phyloP scores from a whole-genome alignment of 2,329 filamentous ascomycete species.

The Sodiomyces alkalinus region DNA sequence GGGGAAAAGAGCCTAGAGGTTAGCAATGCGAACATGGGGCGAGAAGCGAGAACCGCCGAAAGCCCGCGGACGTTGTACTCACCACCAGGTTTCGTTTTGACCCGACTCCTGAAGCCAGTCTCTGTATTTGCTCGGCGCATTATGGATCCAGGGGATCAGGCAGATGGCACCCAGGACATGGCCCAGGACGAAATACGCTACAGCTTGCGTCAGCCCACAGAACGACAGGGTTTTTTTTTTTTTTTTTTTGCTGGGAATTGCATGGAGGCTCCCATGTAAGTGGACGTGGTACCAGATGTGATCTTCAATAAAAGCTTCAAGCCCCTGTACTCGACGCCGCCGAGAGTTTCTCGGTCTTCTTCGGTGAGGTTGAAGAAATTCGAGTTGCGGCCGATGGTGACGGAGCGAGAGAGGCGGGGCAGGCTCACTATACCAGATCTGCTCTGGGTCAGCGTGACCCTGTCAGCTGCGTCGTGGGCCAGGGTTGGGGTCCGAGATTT shows the following conservation, averaged over 20 bases:
- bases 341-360: slow-evolving; percentile 26
- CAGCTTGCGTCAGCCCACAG: no score
- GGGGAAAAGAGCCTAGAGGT: no score
- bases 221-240: slow-evolving; percentile 4
- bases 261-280: neutral
- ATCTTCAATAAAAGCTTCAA: slow-evolving; percentile 33
- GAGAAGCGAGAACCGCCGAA: no score
- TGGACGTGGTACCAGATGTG: slow-evolving; percentile 16
- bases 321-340: slow-evolving; percentile 35
- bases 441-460: no score
- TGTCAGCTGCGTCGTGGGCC: no score
- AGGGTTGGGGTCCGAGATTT: no score
- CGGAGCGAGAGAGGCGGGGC: slow-evolving; percentile 24
- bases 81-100: slow-evolving; percentile 32
- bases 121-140: slow-evolving; percentile 22
- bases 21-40: no score
- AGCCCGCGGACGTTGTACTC: slow-evolving; percentile 9
- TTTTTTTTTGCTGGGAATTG: neutral
- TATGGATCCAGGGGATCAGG: slow-evolving; percentile 30
- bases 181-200: slow-evolving; percentile 28
- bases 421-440: no score
- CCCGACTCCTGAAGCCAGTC: slow-evolving; percentile 22
- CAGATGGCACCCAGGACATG: slow-evolving; percentile 31
- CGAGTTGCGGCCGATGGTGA: slow-evolving; percentile 29
- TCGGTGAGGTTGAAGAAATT: slow-evolving; percentile 26